Percentiles rank a stretch among this genome's conserved stretches.
Conservation (phyloP, 2,329 filamentous ascomycete species). For the Fusarium armeniacum region DNA sequence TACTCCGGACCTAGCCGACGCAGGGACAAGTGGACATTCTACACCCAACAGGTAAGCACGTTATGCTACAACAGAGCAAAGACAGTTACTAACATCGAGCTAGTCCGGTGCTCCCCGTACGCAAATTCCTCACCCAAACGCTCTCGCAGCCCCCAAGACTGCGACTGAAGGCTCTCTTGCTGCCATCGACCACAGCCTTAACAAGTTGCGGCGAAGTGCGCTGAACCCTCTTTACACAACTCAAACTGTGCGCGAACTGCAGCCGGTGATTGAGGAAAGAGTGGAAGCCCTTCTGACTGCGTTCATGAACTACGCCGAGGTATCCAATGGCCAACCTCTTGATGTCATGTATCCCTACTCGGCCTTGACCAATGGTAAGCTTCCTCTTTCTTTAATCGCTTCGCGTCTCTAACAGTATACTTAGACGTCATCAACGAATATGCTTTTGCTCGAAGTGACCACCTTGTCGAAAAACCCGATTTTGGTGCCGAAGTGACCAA, state of each 20-base stretch:
- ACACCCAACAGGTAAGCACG: constrained; percentile 54
- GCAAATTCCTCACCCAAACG: constrained; percentile 35
- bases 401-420: not conserved
- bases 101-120: constrained; percentile 56
- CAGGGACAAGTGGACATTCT: constrained; percentile 55
- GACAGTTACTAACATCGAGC: constrained; percentile 27
- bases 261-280: constrained; percentile 56
- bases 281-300: constrained; percentile 53
- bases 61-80: not conserved
- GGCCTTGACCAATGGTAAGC: constrained; percentile 56
- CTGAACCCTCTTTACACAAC: constrained; percentile 57
- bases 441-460: constrained; percentile 55
- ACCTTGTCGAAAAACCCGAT: constrained; percentile 53
- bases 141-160: constrained; percentile 34
- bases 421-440: constrained; percentile 60
- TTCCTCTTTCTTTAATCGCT: not conserved
- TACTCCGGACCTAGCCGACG: constrained; percentile 53
- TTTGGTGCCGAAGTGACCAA: constrained; percentile 56
- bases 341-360: constrained; percentile 57
- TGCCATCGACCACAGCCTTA: constrained; percentile 55
- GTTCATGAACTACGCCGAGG: constrained; percentile 50
- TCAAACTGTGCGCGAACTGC: constrained; percentile 56
- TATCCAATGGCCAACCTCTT: constrained; percentile 49
- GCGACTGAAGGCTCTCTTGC: constrained; percentile 53
- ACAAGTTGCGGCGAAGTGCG: constrained; percentile 53